Conservation (phyloP, 306 rosid species). For the Begonia peltatifolia region DNA sequence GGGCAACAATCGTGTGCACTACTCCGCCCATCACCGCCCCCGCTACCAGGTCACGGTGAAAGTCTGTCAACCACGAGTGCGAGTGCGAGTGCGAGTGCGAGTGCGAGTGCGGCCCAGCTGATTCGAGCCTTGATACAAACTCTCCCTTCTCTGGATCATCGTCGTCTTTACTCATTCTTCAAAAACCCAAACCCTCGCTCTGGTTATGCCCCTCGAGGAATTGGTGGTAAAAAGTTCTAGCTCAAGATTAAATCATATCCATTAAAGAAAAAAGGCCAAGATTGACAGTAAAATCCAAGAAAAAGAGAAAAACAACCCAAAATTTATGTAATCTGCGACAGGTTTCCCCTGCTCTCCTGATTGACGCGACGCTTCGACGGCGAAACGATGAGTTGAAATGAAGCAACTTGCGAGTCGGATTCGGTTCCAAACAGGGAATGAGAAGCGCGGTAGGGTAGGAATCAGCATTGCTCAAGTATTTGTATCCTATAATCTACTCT, state of each 20-base stretch:
- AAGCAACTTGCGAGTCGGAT: too few species aligned
- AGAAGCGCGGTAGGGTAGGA: too few species aligned
- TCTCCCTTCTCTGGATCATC: slow-evolving; percentile 15
- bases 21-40: slow-evolving; percentile 86
- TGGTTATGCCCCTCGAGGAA: background rate
- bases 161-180: slow-evolving; percentile 34
- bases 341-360: too few species aligned
- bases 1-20: slow-evolving; percentile 93
- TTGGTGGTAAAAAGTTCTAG: background rate
- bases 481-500: too few species aligned
- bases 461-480: too few species aligned
- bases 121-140: slow-evolving; percentile 9
- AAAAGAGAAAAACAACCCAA: too few species aligned
- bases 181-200: slow-evolving; percentile 6
- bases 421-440: too few species aligned
- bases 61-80: slow-evolving; percentile 22
- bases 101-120: slow-evolving; percentile 5
- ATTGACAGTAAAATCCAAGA: too few species aligned
- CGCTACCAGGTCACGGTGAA: slow-evolving; percentile 83
- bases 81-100: background rate
- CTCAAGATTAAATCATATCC: slow-evolving; percentile 6
- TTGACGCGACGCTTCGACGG: too few species aligned
- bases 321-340: too few species aligned
- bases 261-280: background rate
- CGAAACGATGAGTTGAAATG: too few species aligned